Conservation (phyloP, 306 rosid species). For the Vicia sativa region DNA sequence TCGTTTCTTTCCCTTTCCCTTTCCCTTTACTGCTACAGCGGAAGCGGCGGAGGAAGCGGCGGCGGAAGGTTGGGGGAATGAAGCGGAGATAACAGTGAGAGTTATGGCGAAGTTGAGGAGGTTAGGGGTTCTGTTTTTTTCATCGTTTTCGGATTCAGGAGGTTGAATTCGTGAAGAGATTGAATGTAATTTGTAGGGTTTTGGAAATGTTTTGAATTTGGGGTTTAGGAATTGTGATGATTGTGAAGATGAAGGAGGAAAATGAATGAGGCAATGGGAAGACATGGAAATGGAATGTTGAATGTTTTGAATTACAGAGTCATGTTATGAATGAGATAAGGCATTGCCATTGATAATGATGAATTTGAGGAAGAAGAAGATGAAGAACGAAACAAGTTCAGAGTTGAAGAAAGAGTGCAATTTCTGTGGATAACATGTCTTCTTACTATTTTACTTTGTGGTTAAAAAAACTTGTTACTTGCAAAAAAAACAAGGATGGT, state of each 20-base stretch:
- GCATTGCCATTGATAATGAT: slow-evolving; percentile 22
- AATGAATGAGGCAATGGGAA: slow-evolving; percentile 48
- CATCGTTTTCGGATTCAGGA: slow-evolving; percentile 35
- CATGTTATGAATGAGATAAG: not conserved
- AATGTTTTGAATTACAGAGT: not conserved
- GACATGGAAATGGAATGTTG: slow-evolving; percentile 55
- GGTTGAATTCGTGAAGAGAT: slow-evolving; percentile 52
- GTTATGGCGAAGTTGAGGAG: slow-evolving; percentile 69
- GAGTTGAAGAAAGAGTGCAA: slow-evolving; percentile 1
- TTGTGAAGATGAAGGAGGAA: slow-evolving; percentile 24
- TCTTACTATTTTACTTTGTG: no score
- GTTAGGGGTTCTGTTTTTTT: slow-evolving; percentile 27
- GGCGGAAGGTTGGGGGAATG: slow-evolving; percentile 53
- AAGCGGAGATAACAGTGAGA: slow-evolving; percentile 72
- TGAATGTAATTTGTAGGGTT: slow-evolving; percentile 34
- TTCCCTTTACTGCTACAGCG: no score
- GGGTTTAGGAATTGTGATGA: slow-evolving; percentile 37
- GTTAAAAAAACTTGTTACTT: no score
- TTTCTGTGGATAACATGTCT: slow-evolving; percentile 28
- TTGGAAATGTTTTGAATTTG: slow-evolving; percentile 38
- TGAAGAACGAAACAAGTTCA: slow-evolving; percentile 2
- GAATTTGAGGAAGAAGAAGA: not conserved
- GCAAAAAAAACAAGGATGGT: no score
- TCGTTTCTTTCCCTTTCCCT: slow-evolving; percentile 58
- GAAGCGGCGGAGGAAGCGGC: slow-evolving; percentile 45